Percentiles rank a stretch among this genome's conserved stretches.
These are phyloP conservation scores for Debaryomycetaceae sp. DNA, from an alignment of 1,139 yeast species.

Conservation along the genomic window DNA sequence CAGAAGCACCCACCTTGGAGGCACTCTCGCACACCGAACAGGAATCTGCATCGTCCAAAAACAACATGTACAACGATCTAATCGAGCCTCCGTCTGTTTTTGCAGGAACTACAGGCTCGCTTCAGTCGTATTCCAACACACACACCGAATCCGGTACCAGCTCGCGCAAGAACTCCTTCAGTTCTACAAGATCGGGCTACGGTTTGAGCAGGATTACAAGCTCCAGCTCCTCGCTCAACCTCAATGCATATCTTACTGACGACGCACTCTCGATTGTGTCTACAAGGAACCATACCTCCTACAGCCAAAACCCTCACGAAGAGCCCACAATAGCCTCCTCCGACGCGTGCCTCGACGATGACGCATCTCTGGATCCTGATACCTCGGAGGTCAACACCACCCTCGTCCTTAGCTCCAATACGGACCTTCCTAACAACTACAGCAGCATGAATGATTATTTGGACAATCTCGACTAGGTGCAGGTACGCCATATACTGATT, in stretches of 20 bases:
- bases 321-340: background rate
- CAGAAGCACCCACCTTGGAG: conserved; percentile 28
- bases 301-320: background rate
- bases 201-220: conserved; percentile 37
- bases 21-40: conserved; percentile 30
- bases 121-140: conserved; percentile 1
- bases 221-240: conserved; percentile 40
- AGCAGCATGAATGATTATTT: conserved; percentile 25
- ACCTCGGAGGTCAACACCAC: conserved; percentile 13
- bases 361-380: conserved; percentile 12
- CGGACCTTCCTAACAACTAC: conserved; percentile 3
- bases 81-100: conserved; percentile 41
- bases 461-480: conserved; percentile 10
- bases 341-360: conserved; percentile 5
- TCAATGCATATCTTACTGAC: conserved; percentile 45
- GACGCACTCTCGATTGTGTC: conserved; percentile 12
- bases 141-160: conserved; percentile 1
- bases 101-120: conserved; percentile 6
- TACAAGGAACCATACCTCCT: background rate
- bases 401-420: conserved; percentile 6
- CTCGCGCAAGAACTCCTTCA: conserved; percentile 25
- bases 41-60: conserved; percentile 2
- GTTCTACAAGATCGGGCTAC: conserved; percentile 18
- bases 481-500: background rate
- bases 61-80: conserved; percentile 18